These are phyloP conservation scores for Daldinia vernicosa DNA, from an alignment of 495 filamentous ascomycete species.

Conservation along the genomic window DNA sequence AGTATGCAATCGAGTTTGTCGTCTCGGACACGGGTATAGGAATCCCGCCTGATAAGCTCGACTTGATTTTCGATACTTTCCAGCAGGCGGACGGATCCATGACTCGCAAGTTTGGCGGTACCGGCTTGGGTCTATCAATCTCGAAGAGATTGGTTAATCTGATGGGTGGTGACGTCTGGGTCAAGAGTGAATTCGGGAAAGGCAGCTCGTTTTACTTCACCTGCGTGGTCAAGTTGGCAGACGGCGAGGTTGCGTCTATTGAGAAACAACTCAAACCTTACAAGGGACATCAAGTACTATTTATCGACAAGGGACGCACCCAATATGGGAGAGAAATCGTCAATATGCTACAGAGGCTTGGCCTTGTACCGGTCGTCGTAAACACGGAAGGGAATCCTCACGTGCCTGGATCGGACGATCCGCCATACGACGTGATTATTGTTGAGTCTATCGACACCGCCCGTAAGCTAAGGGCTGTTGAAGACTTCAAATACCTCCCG, in stretches of 20 bases:
- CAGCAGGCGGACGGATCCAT: constrained; percentile 98
- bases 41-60: constrained; percentile 94
- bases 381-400: constrained; percentile 67
- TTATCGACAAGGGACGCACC: constrained; percentile 93
- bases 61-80: constrained; percentile 99
- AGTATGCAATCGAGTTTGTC: constrained; percentile 95
- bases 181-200: constrained; percentile 89
- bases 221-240: constrained; percentile 87
- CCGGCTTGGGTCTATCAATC: constrained; percentile 94
- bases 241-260: constrained; percentile 81
- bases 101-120: constrained; percentile 95
- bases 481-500: constrained; percentile 97
- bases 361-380: constrained; percentile 83
- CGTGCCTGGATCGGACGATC: constrained; percentile 65
- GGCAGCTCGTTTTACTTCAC: constrained; percentile 98
- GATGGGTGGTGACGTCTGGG: constrained; percentile 98
- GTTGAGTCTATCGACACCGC: constrained; percentile 95
- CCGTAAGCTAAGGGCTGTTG: constrained; percentile 80
- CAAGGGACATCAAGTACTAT: constrained; percentile 89
- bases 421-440: constrained; percentile 92
- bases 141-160: constrained; percentile 94
- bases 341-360: constrained; percentile 80
- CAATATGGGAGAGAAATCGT: constrained; percentile 79
- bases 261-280: constrained; percentile 87
- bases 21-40: constrained; percentile 98